phyloP scores from a whole-genome alignment of 2,329 filamentous ascomycete genomes.

The Trichophyton mentagrophytes region DNA sequence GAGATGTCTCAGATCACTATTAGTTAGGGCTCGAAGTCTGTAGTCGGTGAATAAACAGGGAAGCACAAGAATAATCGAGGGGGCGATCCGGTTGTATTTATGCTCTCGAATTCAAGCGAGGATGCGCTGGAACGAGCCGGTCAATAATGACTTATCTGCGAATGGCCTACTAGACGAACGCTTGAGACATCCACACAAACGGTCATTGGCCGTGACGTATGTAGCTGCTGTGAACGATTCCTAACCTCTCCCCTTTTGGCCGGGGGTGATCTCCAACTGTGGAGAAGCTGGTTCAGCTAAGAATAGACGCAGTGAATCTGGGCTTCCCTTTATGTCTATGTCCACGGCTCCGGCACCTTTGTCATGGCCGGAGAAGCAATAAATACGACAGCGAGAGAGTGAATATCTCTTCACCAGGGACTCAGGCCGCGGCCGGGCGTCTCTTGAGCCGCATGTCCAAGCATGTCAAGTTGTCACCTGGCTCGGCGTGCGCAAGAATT shows the following conservation, averaged over 20 bases:
- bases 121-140: not conserved
- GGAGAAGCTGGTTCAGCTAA: not conserved
- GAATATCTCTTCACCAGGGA: not conserved
- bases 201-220: not conserved
- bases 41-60: too few relatives aligned
- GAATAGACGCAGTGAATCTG: not conserved
- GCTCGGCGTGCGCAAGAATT: too few relatives aligned
- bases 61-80: not conserved
- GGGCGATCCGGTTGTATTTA: not conserved
- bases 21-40: too few relatives aligned
- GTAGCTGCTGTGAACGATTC: not conserved
- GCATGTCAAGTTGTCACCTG: not conserved
- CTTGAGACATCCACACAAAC: not conserved
- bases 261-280: not conserved
- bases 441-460: not conserved
- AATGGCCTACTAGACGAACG: not conserved
- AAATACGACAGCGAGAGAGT: not conserved
- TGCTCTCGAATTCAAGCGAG: not conserved
- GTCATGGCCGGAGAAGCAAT: not conserved
- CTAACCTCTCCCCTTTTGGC: not conserved
- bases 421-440: not conserved
- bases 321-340: too few relatives aligned
- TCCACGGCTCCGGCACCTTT: not conserved
- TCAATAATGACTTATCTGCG: not conserved
- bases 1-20: too few relatives aligned